phyloP scores from a whole-genome alignment of 1,139 yeast species.

The Insectozyma bohioensis region DNA sequence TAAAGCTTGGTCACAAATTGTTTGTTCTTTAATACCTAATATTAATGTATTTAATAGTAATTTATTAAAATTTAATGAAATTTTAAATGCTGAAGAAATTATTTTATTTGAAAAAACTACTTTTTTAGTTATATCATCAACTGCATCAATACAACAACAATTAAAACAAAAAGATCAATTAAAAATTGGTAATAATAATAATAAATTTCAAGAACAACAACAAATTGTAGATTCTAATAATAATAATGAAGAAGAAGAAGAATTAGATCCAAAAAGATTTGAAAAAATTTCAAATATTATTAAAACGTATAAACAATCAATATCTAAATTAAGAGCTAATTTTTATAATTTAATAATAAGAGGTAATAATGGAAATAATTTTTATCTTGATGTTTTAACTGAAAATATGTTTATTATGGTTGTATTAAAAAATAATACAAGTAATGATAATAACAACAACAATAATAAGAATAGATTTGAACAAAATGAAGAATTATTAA shows the following conservation, averaged over 20 bases:
- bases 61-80: conserved; percentile 68
- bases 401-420: conserved; percentile 78
- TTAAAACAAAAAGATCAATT: conserved; percentile 14
- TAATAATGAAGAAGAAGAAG: conserved; percentile 14
- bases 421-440: conserved; percentile 51
- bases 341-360: conserved; percentile 75
- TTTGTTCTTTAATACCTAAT: conserved; percentile 91
- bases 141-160: conserved; percentile 43
- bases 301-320: conserved; percentile 92
- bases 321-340: conserved; percentile 82
- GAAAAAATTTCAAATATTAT: conserved; percentile 93
- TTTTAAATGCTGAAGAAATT: conserved; percentile 85
- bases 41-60: conserved; percentile 79
- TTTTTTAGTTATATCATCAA: conserved; percentile 81
- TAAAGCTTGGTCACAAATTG: conserved; percentile 97
- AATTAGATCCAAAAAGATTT: conserved; percentile 83
- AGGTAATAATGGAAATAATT: conserved; percentile 70
- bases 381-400: conserved; percentile 66
- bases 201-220: conserved; percentile 17
- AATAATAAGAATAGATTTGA: conserved; percentile 26
- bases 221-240: conserved; percentile 5
- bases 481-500: conserved; percentile 59
- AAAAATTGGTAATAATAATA: conserved; percentile 5
- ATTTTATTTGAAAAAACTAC: conserved; percentile 93
- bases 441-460: no score